A percentile compares a stretch with the other conserved stretches of the same genome.
Conservation (phyloP, 2,329 filamentous ascomycete genomes). For the Biscogniauxia mediterranea region DNA sequence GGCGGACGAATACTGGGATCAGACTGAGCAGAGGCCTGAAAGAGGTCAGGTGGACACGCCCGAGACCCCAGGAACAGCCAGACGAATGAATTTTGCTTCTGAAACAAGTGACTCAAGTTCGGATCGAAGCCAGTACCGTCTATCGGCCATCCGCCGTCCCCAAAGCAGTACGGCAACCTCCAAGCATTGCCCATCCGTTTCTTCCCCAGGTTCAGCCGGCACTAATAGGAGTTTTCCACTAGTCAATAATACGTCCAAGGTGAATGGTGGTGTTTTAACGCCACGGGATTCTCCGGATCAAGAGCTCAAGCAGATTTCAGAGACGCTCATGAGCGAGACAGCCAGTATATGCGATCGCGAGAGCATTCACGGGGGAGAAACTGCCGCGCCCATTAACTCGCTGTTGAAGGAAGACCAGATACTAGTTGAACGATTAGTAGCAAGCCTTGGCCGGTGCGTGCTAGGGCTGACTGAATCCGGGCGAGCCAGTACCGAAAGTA, state of each 20-base stretch:
- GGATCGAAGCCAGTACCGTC: constrained; percentile 24
- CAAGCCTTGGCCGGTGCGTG: constrained; percentile 59
- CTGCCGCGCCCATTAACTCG: constrained; percentile 43
- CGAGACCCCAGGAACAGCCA: constrained; percentile 33
- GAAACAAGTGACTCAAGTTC: constrained; percentile 25
- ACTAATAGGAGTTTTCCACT: constrained; percentile 63
- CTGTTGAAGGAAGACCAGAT: constrained; percentile 57
- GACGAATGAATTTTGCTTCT: constrained; percentile 24
- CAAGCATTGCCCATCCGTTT: constrained; percentile 54
- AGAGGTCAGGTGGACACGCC: constrained; percentile 23
- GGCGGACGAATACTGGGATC: constrained; percentile 23
- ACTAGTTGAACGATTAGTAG: constrained; percentile 59
- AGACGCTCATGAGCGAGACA: constrained; percentile 49
- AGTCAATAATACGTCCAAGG: constrained; percentile 51
- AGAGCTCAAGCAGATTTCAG: constrained; percentile 47
- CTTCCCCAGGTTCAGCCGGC: constrained; percentile 56
- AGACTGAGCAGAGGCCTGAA: constrained; percentile 19
- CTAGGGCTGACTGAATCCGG: constrained; percentile 56
- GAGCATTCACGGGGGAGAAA: constrained; percentile 24
- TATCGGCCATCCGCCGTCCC: constrained; percentile 43
- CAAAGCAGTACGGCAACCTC: constrained; percentile 39
- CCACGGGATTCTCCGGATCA: constrained; percentile 49
- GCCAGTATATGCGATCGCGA: constrained; percentile 40
- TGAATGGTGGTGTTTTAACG: constrained; percentile 46
- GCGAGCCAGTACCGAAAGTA: constrained; percentile 54